Conservation (phyloP, 768 basidiomycete species). For the Xanthoconium purpureum region DNA sequence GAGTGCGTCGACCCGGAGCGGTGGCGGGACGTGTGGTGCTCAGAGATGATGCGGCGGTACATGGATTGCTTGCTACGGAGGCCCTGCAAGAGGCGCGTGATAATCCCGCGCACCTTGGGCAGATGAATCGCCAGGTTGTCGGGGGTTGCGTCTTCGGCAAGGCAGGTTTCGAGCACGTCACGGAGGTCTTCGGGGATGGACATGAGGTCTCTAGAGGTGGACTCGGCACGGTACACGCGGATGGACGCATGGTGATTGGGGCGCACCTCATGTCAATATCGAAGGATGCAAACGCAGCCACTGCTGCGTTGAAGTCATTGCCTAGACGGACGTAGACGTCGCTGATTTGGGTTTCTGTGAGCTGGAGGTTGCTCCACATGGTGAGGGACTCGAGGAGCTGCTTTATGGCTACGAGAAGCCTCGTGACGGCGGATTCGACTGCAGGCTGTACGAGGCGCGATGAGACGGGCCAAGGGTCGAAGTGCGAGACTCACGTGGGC, state of each 20-base stretch:
- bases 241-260: slow-evolving; percentile 9
- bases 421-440: slow-evolving; percentile 88
- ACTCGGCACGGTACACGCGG: slow-evolving; percentile 14
- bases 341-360: slow-evolving; percentile 81
- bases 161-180: slow-evolving; percentile 81
- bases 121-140: slow-evolving; percentile 88
- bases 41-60: slow-evolving; percentile 74
- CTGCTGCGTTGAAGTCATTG: slow-evolving; percentile 95
- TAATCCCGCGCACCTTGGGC: slow-evolving; percentile 87
- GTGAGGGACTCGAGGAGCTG: slow-evolving; percentile 88
- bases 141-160: slow-evolving; percentile 84
- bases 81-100: slow-evolving; percentile 89
- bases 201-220: slow-evolving; percentile 69
- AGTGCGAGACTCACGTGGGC: slow-evolving; percentile 23
- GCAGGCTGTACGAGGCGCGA: slow-evolving; percentile 47
- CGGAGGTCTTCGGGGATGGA: slow-evolving; percentile 88
- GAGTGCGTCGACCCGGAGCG: slow-evolving; percentile 48
- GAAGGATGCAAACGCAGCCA: slow-evolving; percentile 80
- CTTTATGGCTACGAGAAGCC: slow-evolving; percentile 91
- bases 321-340: slow-evolving; percentile 96
- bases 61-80: slow-evolving; percentile 88
- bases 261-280: slow-evolving; percentile 91
- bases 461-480: not conserved
- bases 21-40: slow-evolving; percentile 43
- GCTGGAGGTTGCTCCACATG: slow-evolving; percentile 71